Percentiles rank a stretch among this genome's conserved stretches.
phyloP scores from a whole-genome alignment of 768 basidiomycete genomes.

The Boletus insuetus region DNA sequence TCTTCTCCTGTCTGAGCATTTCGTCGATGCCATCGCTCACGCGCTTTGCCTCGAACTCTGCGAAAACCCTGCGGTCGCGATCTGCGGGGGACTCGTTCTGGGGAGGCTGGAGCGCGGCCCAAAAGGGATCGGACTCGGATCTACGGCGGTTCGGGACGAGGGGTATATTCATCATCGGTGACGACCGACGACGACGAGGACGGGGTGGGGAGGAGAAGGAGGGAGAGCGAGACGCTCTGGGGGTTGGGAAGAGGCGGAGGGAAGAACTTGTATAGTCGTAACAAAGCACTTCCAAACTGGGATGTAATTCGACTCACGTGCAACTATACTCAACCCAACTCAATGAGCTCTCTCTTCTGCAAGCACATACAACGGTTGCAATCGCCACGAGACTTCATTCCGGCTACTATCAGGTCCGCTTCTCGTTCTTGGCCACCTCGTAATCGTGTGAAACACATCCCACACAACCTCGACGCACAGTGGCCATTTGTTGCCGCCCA shows the following conservation, averaged over 20 bases:
- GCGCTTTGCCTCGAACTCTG: constrained; percentile 69
- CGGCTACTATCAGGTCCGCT: background rate
- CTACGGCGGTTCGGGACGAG: constrained; percentile 39
- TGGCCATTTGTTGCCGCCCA: no score
- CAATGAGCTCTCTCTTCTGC: background rate
- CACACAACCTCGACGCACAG: no score
- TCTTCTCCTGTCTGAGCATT: constrained; percentile 65
- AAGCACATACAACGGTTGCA: no score
- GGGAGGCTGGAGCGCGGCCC: constrained; percentile 65
- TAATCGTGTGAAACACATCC: background rate
- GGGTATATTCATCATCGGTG: constrained; percentile 23
- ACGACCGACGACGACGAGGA: background rate
- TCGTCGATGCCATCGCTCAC: constrained; percentile 79
- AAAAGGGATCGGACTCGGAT: constrained; percentile 67
- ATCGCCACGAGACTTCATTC: background rate
- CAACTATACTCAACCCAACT: background rate
- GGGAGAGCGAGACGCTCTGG: constrained; percentile 17
- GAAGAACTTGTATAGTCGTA: constrained; percentile 16
- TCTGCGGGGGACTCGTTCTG: constrained; percentile 66
- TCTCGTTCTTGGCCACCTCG: background rate
- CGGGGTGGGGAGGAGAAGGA: background rate
- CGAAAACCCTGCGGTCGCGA: constrained; percentile 60
- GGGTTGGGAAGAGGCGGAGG: constrained; percentile 14
- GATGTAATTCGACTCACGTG: constrained; percentile 19
- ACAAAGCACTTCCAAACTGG: constrained; percentile 27